Evolutionary conservation across 495 filamentous ascomycete genomes (phyloP), one percentile per base, ranked within the genome.

Genomic region (Alectoria sarmentosa): DNA sequence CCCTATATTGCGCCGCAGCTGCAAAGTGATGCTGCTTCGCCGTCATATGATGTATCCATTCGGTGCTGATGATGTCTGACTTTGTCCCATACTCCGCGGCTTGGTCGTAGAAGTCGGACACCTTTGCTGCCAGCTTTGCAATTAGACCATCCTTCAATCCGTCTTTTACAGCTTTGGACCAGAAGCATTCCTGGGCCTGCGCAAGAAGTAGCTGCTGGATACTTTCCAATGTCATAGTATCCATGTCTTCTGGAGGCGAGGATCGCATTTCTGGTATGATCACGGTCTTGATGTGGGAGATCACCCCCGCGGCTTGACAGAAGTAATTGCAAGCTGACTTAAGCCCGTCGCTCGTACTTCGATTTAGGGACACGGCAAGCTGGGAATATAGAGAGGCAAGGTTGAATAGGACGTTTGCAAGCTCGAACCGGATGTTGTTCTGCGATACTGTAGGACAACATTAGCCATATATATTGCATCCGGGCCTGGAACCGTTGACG

Each of bases 1-100:
- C 91, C n/a, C 94, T 83, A 69, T 90, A 98, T 74, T 98, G 94
- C 9, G 94, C 93, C 4, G 94, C 94, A 1, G 91, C 95, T 37
- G 94, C 94, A 75, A 98, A 97, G 73, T 98, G 94, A 72, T 97
- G 90, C 69, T 97, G 92, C 74, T 98, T 98, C 3, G 94, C 94
- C 8, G 88, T 90, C 85, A 94, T 94, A 69, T 98, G 94, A 74
- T 98, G 95, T 57, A 98, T 96, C 94, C 94, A 98, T 63, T 96
- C 90, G 55, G 87, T 90, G 69, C 90, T 94, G 65, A 98, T 89
- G 36, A 88, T 86, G 65, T 93, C 88, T 42, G 90, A 95, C 67
- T 90, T 92, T 65, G 93, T 87, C 8, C 91, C 91, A 60, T 86
- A 87, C 63, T 96, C 94, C 2, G 88, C 87, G 19, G 92, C 90